Evolutionary conservation across 345 rosid genomes (phyloP).

Genomic region (Draba incana): DNA sequence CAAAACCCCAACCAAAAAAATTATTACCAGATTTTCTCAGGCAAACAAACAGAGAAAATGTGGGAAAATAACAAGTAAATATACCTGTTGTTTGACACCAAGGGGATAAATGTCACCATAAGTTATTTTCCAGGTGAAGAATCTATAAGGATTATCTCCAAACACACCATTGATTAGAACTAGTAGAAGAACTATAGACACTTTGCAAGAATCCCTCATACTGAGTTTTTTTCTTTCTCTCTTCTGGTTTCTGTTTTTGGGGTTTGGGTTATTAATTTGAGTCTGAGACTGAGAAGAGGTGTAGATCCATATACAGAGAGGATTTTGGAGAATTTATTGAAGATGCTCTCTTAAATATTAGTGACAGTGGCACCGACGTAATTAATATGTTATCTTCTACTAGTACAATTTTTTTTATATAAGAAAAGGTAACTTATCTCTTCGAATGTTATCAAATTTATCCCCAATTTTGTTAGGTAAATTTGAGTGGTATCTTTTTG

Average conservation of each 20-base stretch:
- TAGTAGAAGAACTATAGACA: conserved; percentile 47
- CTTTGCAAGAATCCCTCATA: conserved; percentile 51
- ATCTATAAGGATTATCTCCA: conserved; percentile 83
- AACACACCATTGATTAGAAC: conserved; percentile 52
- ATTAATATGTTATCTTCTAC: conserved; percentile 1
- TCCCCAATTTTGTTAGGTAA: not conserved
- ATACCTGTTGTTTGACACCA: conserved; percentile 88
- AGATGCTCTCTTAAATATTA: conserved; percentile 36
- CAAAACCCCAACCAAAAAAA: conserved; percentile 10
- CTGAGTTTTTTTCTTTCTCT: not conserved
- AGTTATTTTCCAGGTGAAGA: conserved; percentile 82
- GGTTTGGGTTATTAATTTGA: conserved; percentile 14
- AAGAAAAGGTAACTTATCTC: conserved; percentile 12
- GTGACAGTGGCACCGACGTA: conserved; percentile 43
- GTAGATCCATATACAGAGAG: conserved; percentile 41
- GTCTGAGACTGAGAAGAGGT: conserved; percentile 31
- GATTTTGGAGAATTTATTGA: conserved; percentile 30
- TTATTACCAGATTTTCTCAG: conserved; percentile 12
- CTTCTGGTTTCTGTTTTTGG: conserved; percentile 1
- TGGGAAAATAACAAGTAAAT: not conserved
- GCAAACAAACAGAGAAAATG: conserved; percentile 1
- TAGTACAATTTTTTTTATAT: too few relatives aligned
- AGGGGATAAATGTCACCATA: conserved; percentile 92
- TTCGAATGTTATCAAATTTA: not conserved
- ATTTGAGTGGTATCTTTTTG: not conserved